A percentile compares a stretch with the other conserved stretches of the same genome.
phyloP scores from a whole-genome alignment of 2,329 filamentous ascomycete genomes.

The Claviceps capensis region DNA sequence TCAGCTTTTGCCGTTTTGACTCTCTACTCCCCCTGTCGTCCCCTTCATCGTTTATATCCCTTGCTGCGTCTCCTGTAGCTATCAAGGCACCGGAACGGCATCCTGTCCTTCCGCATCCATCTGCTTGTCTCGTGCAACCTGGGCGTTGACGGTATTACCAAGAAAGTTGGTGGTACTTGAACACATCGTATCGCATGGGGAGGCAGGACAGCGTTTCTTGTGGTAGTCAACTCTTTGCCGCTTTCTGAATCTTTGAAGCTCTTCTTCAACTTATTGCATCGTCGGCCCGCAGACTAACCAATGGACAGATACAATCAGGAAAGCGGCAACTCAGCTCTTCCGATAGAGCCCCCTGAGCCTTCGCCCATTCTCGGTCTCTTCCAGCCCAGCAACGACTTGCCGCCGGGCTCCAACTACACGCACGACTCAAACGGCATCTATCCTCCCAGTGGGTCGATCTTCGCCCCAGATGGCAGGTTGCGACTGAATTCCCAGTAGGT shows the following conservation, averaged over 20 bases:
- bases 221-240: conserved; percentile 12
- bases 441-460: conserved; percentile 27
- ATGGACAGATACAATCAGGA: conserved; percentile 40
- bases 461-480: conserved; percentile 38
- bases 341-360: conserved; percentile 39
- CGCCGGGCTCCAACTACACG: conserved; percentile 32
- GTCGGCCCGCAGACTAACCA: conserved; percentile 5
- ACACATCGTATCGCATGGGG: conserved; percentile 19
- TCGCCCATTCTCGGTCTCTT: conserved; percentile 38
- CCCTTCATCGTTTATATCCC: neutral
- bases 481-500: conserved; percentile 43
- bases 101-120: conserved; percentile 5
- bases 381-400: conserved; percentile 31
- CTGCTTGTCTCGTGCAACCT: conserved; percentile 25
- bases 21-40: neutral
- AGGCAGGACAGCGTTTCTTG: conserved; percentile 23
- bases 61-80: neutral
- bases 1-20: neutral
- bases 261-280: conserved; percentile 6
- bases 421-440: conserved; percentile 37
- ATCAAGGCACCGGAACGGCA: conserved; percentile 4
- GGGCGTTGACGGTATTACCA: conserved; percentile 31
- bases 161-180: conserved; percentile 16
- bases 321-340: conserved; percentile 35
- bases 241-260: conserved; percentile 2